Conservation (phyloP, 2,329 filamentous ascomycete genomes). For the Proliferodiscus dingleyae region DNA sequence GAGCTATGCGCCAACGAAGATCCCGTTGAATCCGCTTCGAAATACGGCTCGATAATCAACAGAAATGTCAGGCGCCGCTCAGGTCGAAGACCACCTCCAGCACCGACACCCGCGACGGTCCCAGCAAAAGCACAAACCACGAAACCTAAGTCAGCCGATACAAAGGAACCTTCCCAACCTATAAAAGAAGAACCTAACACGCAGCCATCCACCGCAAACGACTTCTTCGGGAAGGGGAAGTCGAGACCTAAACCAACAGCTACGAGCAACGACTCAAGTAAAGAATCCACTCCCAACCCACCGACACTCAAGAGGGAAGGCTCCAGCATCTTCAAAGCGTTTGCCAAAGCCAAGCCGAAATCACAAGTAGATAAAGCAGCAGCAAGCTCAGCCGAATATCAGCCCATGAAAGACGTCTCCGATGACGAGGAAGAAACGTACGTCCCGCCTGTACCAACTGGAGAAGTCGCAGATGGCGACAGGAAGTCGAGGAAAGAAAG, state of each 20-base stretch:
- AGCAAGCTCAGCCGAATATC: slow-evolving; percentile 44
- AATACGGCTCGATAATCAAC: slow-evolving; percentile 73
- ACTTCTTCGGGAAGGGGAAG: slow-evolving; percentile 35
- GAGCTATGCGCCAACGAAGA: slow-evolving; percentile 54
- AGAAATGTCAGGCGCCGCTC: slow-evolving; percentile 52
- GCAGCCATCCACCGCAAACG: slow-evolving; percentile 29
- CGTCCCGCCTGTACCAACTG: slow-evolving; percentile 37
- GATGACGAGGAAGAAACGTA: slow-evolving; percentile 50
- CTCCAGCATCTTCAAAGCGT: slow-evolving; percentile 70
- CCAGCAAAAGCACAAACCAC: slow-evolving; percentile 33
- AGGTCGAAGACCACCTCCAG: slow-evolving; percentile 21
- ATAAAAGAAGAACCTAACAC: slow-evolving; percentile 19
- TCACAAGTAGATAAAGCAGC: slow-evolving; percentile 39
- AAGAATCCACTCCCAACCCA: slow-evolving; percentile 26
- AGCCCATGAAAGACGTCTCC: slow-evolving; percentile 50
- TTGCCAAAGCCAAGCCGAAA: slow-evolving; percentile 66
- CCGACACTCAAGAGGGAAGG: slow-evolving; percentile 50
- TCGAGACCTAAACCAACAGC: slow-evolving; percentile 17
- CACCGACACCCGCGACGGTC: slow-evolving; percentile 32
- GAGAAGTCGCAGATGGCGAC: slow-evolving; percentile 28
- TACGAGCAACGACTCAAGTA: slow-evolving; percentile 16
- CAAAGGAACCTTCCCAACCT: slow-evolving; percentile 13
- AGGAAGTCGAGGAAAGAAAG: slow-evolving; percentile 53
- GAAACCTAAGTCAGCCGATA: slow-evolving; percentile 17
- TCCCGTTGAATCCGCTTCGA: slow-evolving; percentile 50